Percentiles rank a stretch among this genome's conserved stretches.
These are phyloP conservation scores for Daldinia concentrica DNA, from an alignment of 495 filamentous ascomycete species.

Conservation along the genomic window DNA sequence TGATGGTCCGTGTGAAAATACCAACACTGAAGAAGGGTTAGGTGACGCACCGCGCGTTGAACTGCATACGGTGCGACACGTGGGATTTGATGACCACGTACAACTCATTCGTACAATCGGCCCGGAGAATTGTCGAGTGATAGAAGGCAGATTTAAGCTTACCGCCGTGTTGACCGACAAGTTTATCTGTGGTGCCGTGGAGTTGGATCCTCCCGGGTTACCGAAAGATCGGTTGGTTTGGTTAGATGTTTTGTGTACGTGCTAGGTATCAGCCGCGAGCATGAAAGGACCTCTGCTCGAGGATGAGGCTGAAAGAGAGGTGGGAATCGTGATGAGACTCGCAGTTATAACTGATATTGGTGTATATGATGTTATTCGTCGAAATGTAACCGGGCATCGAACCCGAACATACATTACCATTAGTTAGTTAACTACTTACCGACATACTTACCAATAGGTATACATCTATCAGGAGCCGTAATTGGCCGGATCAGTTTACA, in stretches of 20 bases:
- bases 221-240: constrained; percentile 28
- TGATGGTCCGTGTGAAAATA: neutral
- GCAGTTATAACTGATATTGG: neutral
- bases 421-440: neutral
- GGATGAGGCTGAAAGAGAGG: constrained; percentile 36
- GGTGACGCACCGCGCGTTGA: constrained; percentile 34
- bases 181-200: constrained; percentile 26
- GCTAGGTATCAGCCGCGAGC: constrained; percentile 37
- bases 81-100: constrained; percentile 36
- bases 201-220: constrained; percentile 32
- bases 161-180: constrained; percentile 37
- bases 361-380: neutral
- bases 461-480: neutral
- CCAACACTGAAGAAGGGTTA: constrained; percentile 16
- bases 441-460: no score
- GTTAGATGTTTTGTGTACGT: constrained; percentile 19
- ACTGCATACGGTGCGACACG: constrained; percentile 39
- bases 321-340: constrained; percentile 2
- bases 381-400: neutral
- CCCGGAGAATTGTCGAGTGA: constrained; percentile 38
- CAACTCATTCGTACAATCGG: constrained; percentile 41
- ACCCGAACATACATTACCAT: constrained; percentile 1
- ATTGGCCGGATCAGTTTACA: neutral
- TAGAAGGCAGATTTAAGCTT: constrained; percentile 41
- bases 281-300: constrained; percentile 22